Evolutionary conservation across 371 early-diverging fungal genomes (phyloP), one percentile per base, ranked within the genome.

Genomic region (Furculomyces boomerangus): DNA sequence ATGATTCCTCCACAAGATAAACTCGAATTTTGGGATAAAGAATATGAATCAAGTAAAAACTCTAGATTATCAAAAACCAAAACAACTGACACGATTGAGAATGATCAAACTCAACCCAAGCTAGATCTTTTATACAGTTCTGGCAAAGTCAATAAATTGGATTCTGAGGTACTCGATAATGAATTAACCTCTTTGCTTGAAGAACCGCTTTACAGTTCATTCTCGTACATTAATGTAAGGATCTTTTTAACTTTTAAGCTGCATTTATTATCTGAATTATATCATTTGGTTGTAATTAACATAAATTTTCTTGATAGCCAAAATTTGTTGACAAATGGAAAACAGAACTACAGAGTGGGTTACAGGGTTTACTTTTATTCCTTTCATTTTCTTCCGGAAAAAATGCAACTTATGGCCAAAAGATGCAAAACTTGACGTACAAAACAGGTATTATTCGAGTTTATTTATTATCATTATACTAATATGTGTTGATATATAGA

Each of bases 81-180:
- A n/a, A n/a, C n/a, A n/a, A n/a, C n/a, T n/a, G n/a, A n/a, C n/a
- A n/a, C n/a, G n/a, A n/a, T n/a, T n/a, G n/a, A n/a, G n/a, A n/a
- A n/a, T n/a, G n/a, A n/a, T n/a, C n/a, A n/a, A n/a, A n/a, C n/a
- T n/a, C n/a, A n/a, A n/a, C n/a, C n/a, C n/a, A n/a, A n/a, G n/a
- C n/a, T n/a, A n/a, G n/a, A n/a, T n/a, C n/a, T n/a, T n/a, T n/a
- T 45, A 7, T 45, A 45, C 20, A 45, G 5, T 22, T 45, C 45
- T 10, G 45, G 45, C 71, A 78, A 88, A 29, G 88, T 88, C 30
- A 77, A 80, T 60, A 88, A 91, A 64, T 74, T 92, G 30, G 92
- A 92, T 69, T 83, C 90, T 3, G 85, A 84, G 39, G 74, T 86
- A 45, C 72, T 89, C 50, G 88, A 92, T 55, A 65, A 61, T 30